Percentiles rank a stretch among this genome's conserved stretches.
These are phyloP conservation scores for Curvularia lunata DNA, from an alignment of 2,329 filamentous ascomycete genomes.

Conservation along the genomic window DNA sequence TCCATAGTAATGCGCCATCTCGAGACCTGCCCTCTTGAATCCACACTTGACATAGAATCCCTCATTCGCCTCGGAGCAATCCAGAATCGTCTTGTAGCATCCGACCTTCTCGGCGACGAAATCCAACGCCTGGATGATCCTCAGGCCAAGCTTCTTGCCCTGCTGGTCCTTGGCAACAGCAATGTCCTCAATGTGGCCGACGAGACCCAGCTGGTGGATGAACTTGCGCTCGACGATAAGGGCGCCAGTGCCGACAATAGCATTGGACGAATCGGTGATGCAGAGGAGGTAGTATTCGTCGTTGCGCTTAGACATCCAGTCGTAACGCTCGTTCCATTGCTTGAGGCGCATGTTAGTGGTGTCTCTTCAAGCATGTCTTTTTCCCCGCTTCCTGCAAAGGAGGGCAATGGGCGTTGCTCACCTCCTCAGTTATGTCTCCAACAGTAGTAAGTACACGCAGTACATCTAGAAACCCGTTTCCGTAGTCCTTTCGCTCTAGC, in stretches of 20 bases:
- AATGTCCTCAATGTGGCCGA: slow-evolving; percentile 98
- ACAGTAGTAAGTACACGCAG: slow-evolving; percentile 91
- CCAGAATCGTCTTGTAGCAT: slow-evolving; percentile 96
- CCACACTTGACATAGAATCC: slow-evolving; percentile 99
- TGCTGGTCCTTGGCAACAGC: slow-evolving; percentile 94
- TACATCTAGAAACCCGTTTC: slow-evolving; percentile 85
- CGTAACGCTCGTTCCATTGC: slow-evolving; percentile 76
- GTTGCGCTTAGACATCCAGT: slow-evolving; percentile 76
- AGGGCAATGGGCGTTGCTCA: slow-evolving; percentile 30
- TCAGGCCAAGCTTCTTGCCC: slow-evolving; percentile 92
- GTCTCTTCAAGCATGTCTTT: background rate
- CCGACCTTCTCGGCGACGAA: slow-evolving; percentile 85
- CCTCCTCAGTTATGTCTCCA: slow-evolving; percentile 77
- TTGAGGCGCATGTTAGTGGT: background rate
- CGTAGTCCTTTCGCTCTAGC: slow-evolving; percentile 77
- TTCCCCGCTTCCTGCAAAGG: background rate
- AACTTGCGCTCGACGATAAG: slow-evolving; percentile 94
- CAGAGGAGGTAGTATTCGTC: slow-evolving; percentile 87
- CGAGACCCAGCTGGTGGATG: slow-evolving; percentile 79
- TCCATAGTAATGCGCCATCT: slow-evolving; percentile 94
- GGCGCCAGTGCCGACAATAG: slow-evolving; percentile 88
- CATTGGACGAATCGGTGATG: slow-evolving; percentile 73
- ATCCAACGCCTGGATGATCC: slow-evolving; percentile 93
- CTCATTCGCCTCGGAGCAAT: slow-evolving; percentile 95
- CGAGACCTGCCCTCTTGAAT: slow-evolving; percentile 86